These are phyloP conservation scores for Candida coquimbonensis DNA, from an alignment of 805 yeast species.

Conservation along the genomic window DNA sequence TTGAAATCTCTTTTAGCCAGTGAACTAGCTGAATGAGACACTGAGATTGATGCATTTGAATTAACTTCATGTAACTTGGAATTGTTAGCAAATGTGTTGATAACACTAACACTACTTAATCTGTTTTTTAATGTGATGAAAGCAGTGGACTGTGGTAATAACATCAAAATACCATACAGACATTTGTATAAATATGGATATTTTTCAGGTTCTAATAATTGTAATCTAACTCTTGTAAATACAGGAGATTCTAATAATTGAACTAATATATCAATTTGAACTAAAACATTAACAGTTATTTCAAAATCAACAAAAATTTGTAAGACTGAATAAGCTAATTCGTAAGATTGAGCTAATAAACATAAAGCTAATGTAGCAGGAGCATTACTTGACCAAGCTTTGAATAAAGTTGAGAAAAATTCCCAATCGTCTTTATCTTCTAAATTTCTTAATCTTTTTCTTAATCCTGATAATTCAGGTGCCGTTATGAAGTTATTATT, in stretches of 20 bases:
- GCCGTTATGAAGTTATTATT: slow-evolving; percentile 83
- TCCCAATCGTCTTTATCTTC: slow-evolving; percentile 57
- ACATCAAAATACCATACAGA: slow-evolving; percentile 86
- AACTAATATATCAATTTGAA: slow-evolving; percentile 84
- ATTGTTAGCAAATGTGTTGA: slow-evolving; percentile 16
- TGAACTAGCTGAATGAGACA: slow-evolving; percentile 8
- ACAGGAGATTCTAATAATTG: slow-evolving; percentile 91
- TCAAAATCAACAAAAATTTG: slow-evolving; percentile 79
- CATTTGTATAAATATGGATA: slow-evolving; percentile 80
- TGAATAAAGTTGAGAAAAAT: slow-evolving; percentile 70
- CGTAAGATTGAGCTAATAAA: slow-evolving; percentile 80
- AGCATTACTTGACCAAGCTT: slow-evolving; percentile 88
- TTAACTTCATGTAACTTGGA: neutral
- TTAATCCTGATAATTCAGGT: slow-evolving; percentile 64
- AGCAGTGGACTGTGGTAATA: slow-evolving; percentile 89
- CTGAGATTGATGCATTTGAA: slow-evolving; percentile 1
- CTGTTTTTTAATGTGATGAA: slow-evolving; percentile 77
- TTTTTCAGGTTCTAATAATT: slow-evolving; percentile 79
- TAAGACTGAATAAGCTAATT: slow-evolving; percentile 76
- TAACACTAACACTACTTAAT: slow-evolving; percentile 42
- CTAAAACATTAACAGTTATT: slow-evolving; percentile 65
- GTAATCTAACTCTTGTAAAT: slow-evolving; percentile 78
- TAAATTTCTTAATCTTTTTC: slow-evolving; percentile 60
- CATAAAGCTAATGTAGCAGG: slow-evolving; percentile 85
- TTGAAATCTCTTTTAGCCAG: slow-evolving; percentile 22